These are phyloP conservation scores for Phlebopus sp. DNA, from an alignment of 1,284 basidiomycete species.

Conservation along the genomic window DNA sequence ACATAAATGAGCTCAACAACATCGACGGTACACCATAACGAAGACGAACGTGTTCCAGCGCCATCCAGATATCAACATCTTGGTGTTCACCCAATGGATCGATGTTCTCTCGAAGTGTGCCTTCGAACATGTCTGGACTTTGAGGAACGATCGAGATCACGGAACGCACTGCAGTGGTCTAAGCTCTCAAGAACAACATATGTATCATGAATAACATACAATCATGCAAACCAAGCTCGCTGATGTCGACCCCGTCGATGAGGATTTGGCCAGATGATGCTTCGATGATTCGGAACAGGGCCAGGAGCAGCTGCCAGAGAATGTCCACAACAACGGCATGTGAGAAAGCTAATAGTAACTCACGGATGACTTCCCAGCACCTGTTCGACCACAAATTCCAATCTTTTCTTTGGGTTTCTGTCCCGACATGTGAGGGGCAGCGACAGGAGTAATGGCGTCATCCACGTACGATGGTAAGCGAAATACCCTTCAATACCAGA, in stretches of 20 bases:
- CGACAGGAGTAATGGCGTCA: slow-evolving; percentile 19
- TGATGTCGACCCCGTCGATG: slow-evolving; percentile 84
- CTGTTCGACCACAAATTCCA: slow-evolving; percentile 85
- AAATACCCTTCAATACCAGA: slow-evolving; percentile 73
- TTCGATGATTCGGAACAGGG: slow-evolving; percentile 83
- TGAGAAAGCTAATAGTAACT: slow-evolving; percentile 27
- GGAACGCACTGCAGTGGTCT: slow-evolving; percentile 56
- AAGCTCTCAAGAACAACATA: neutral
- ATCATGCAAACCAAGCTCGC: slow-evolving; percentile 80
- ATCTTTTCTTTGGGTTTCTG: slow-evolving; percentile 79
- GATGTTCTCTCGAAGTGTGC: slow-evolving; percentile 82
- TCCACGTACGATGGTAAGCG: slow-evolving; percentile 56
- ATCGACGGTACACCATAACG: slow-evolving; percentile 3
- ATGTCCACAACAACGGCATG: neutral
- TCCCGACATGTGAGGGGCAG: neutral
- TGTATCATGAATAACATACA: slow-evolving; percentile 39
- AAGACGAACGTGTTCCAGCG: slow-evolving; percentile 64
- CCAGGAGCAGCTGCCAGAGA: slow-evolving; percentile 49
- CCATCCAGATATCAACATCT: slow-evolving; percentile 82
- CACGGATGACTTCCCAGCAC: slow-evolving; percentile 89
- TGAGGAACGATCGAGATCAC: slow-evolving; percentile 91
- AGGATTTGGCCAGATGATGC: slow-evolving; percentile 74
- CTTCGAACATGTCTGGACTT: slow-evolving; percentile 79
- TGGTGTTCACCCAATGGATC: slow-evolving; percentile 71
- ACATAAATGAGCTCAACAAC: neutral